Evolutionary conservation across 306 rosid species (phyloP), one percentile per base, ranked within the genome.

Genomic region (Castanospermum australe): DNA sequence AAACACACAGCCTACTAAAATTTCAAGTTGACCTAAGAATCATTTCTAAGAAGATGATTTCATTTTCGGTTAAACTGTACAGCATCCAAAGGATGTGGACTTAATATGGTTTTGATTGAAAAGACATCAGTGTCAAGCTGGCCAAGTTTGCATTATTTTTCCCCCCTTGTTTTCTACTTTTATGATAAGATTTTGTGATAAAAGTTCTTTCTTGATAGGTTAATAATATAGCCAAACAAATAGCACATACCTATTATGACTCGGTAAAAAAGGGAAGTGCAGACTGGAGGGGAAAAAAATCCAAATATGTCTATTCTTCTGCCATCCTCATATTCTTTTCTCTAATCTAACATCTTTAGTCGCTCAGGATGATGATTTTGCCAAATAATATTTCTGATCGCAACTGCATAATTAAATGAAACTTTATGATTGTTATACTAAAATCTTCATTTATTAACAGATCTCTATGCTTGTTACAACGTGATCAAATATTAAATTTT

Each of bases 21-120:
- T 38, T 52, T 50, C 76, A 78, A 56, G 69, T 78, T 78, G 76
- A 67, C 76, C 59, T 17, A 9, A 3, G 56, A 25, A 18, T 9
- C 10, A 20, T 51, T 54, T 32, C 39, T 20, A 54, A 44, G 55
- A 32, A 20, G 51, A 73, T 28, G 42, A 65, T 0, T 54, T 73
- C 75, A 52, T 35, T 73, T 72, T 51, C 33, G 17, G 14, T 47
- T 71, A 18, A 44, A 79, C 63, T 38, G 66, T 69, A 42, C 1
- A 10, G 12, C 57, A 24, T 63, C 36, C 61, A 39, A 8, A 22
- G 39, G 63, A 11, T 2, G 75, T 21, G 11, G 47, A 66, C 76
- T 56, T 10, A 17, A 18, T 21, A n/a, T 18, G 48, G 14, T 42
- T 18, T 79, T 79, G 42, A 21, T 50, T 25, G 57, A 59, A 21